Conservation (phyloP, 306 rosid species). For the Cicer chorassanicum region DNA sequence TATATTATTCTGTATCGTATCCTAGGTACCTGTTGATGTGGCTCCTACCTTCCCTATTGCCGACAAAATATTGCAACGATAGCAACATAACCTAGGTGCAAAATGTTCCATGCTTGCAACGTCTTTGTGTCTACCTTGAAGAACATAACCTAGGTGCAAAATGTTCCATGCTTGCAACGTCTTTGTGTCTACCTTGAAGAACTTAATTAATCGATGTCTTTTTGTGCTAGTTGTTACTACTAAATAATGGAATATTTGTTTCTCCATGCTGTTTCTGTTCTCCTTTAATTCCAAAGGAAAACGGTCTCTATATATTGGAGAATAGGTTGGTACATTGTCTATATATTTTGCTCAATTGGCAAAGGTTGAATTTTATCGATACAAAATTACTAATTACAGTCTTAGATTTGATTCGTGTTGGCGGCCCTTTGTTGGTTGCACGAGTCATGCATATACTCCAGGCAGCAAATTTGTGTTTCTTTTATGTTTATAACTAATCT, state of each 20-base stretch:
- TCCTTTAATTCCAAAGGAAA: constrained; percentile 14
- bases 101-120: constrained; percentile 19
- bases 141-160: constrained; percentile 30
- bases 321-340: constrained; percentile 4
- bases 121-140: background rate
- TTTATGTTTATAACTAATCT: too few relatives aligned
- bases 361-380: background rate
- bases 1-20: constrained; percentile 15
- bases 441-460: background rate
- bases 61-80: constrained; percentile 56
- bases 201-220: background rate
- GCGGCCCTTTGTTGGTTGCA: background rate
- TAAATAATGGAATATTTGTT: constrained; percentile 26
- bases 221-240: background rate
- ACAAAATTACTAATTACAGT: background rate
- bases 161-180: constrained; percentile 17
- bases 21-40: constrained; percentile 89
- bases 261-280: background rate
- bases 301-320: background rate
- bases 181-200: constrained; percentile 14
- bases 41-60: constrained; percentile 77
- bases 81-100: constrained; percentile 29
- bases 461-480: background rate
- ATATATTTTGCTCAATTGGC: background rate
- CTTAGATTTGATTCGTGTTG: background rate